Evolutionary conservation across 148 eudicot genomes (phyloP).

Genomic region (Linanthus parryae): DNA sequence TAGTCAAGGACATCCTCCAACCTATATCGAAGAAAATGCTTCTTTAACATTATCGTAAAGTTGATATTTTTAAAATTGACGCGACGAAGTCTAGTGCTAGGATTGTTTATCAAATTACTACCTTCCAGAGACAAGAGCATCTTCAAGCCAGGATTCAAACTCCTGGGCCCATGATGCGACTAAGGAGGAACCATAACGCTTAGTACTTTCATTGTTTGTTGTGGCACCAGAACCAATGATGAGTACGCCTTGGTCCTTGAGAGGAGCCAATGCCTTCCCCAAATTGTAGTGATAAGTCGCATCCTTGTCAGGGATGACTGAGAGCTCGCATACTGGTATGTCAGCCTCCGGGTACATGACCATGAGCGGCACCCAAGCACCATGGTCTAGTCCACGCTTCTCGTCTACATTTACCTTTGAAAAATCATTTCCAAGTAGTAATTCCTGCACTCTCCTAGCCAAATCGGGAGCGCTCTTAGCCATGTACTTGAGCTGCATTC

Average conservation of each 20-base stretch:
- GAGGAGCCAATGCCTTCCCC: conserved; percentile 68
- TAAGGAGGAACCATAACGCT: conserved; percentile 14
- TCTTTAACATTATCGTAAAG: no score
- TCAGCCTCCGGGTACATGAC: conserved; percentile 80
- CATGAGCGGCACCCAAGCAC: conserved; percentile 84
- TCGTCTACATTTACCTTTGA: conserved; percentile 40
- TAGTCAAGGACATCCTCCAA: conserved; percentile 31
- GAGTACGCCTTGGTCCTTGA: conserved; percentile 77
- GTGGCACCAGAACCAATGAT: conserved; percentile 82
- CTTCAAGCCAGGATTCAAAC: conserved; percentile 77
- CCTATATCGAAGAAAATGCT: conserved; percentile 16
- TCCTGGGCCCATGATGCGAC: conserved; percentile 60
- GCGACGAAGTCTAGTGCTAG: no score
- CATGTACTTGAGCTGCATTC: conserved; percentile 63
- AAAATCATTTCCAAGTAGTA: conserved; percentile 41
- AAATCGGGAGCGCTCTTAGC: conserved; percentile 72
- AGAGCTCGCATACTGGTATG: conserved; percentile 74
- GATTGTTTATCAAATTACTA: no score
- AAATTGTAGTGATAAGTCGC: conserved; percentile 53
- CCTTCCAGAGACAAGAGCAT: conserved; percentile 61
- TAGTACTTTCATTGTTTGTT: conserved; percentile 54
- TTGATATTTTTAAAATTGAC: no score
- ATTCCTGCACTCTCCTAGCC: conserved; percentile 51
- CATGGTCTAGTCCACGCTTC: conserved; percentile 74
- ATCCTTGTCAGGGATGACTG: conserved; percentile 42